Conservation (phyloP, 192 early-diverging fungal species). For the Gryganskiella cystojenkinii region DNA sequence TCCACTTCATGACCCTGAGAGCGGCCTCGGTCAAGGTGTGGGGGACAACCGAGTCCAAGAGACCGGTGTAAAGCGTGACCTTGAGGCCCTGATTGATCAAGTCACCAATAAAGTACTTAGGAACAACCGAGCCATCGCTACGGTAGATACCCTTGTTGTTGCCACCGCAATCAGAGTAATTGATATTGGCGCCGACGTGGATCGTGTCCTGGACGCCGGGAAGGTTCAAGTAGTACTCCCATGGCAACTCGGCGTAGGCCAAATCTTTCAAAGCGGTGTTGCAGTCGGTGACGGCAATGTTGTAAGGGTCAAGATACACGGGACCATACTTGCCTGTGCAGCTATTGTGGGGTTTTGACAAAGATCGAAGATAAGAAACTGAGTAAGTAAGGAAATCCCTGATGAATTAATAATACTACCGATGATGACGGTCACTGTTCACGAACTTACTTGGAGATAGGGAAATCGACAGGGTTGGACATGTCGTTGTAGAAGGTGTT, state of each 20-base stretch:
- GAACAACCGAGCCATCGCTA: neutral
- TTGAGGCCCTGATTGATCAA: slow-evolving; percentile 8
- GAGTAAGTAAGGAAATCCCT: too few relatives aligned
- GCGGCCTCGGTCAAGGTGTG: slow-evolving; percentile 2
- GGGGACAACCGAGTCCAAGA: neutral
- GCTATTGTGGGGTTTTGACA: too few relatives aligned
- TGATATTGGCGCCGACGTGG: slow-evolving; percentile 7
- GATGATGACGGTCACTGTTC: too few relatives aligned
- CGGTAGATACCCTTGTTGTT: neutral
- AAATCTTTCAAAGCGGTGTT: neutral
- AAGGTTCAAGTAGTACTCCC: too few relatives aligned
- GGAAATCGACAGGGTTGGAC: too few relatives aligned
- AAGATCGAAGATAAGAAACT: too few relatives aligned
- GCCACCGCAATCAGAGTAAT: too few relatives aligned
- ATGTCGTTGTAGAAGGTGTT: too few relatives aligned
- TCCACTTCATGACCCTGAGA: neutral
- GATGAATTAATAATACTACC: too few relatives aligned
- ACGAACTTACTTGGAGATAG: too few relatives aligned
- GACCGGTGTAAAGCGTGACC: slow-evolving; percentile 3
- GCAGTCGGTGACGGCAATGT: neutral
- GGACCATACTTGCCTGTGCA: too few relatives aligned
- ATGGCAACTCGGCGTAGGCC: neutral
- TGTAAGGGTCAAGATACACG: neutral
- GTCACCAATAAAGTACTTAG: slow-evolving; percentile 8
- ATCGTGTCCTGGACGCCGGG: slow-evolving; percentile 19